Percentiles rank a stretch among this genome's conserved stretches.
Conservation (phyloP, 805 yeast species). For the Zygosaccharomyces bisporus region DNA sequence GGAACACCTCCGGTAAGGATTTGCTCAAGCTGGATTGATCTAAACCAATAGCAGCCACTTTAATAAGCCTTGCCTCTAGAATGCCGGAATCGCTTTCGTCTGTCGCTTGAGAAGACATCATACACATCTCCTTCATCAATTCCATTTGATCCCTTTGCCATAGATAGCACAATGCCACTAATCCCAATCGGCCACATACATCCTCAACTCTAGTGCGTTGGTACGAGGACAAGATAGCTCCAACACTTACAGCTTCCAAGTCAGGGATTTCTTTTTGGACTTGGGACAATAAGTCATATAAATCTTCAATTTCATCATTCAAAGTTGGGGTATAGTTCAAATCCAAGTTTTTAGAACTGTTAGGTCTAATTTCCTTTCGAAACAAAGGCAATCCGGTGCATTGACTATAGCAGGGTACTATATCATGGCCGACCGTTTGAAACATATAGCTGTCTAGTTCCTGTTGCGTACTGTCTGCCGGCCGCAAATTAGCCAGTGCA, state of each 20-base stretch:
- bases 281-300: conserved; percentile 48
- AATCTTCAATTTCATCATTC: conserved; percentile 86
- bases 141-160: conserved; percentile 88
- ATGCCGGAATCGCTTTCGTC: conserved; percentile 14
- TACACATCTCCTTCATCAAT: conserved; percentile 77
- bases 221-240: conserved; percentile 93
- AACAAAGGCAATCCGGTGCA: conserved; percentile 81
- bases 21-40: conserved; percentile 63
- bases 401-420: conserved; percentile 57
- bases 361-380: conserved; percentile 54
- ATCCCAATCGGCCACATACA: conserved; percentile 71
- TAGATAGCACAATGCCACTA: conserved; percentile 68
- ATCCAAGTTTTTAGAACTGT: conserved; percentile 57
- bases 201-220: conserved; percentile 92
- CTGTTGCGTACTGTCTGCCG: conserved; percentile 46
- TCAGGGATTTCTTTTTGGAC: conserved; percentile 62
- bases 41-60: conserved; percentile 92
- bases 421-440: conserved; percentile 93
- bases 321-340: conserved; percentile 67
- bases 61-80: conserved; percentile 78
- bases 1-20: conserved; percentile 57
- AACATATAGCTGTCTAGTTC: conserved; percentile 96
- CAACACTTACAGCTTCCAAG: conserved; percentile 83
- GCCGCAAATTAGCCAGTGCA: conserved; percentile 82
- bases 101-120: conserved; percentile 28